Evolutionary conservation across 306 rosid species (phyloP).

Genomic region (Acacia confusa): DNA sequence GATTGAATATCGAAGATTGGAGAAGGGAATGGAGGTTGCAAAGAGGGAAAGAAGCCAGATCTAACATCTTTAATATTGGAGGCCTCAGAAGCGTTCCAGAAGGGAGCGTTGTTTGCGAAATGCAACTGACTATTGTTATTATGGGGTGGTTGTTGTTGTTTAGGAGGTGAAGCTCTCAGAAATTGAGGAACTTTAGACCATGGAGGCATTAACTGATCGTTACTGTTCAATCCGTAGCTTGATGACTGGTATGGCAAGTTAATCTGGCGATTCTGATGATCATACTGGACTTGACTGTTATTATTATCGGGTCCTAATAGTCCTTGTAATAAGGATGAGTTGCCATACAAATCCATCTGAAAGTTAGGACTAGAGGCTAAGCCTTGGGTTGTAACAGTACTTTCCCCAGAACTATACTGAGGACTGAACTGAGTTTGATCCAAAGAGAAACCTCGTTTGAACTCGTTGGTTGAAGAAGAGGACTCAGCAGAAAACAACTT

Average conservation of each 20-base stretch:
- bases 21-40: conserved; percentile 62
- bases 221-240: conserved; percentile 57
- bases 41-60: conserved; percentile 58
- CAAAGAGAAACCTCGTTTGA: conserved; percentile 63
- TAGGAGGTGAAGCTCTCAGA: conserved; percentile 75
- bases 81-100: conserved; percentile 85
- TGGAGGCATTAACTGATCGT: conserved; percentile 46
- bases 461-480: conserved; percentile 39
- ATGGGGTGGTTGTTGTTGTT: conserved; percentile 56
- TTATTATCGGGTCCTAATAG: conserved; percentile 47
- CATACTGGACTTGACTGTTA: conserved; percentile 39
- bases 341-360: conserved; percentile 68
- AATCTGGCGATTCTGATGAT: conserved; percentile 32
- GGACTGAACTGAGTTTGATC: conserved; percentile 79
- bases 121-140: conserved; percentile 53
- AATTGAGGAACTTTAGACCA: conserved; percentile 75
- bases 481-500: conserved; percentile 51
- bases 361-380: conserved; percentile 38
- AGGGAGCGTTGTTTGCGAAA: conserved; percentile 77
- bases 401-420: conserved; percentile 67
- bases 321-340: conserved; percentile 71
- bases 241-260: conserved; percentile 39
- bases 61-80: conserved; percentile 61
- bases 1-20: conserved; percentile 61
- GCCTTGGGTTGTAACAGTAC: conserved; percentile 60